Base-by-base conservation (phyloP, 331 rosid genomes). In the Ulmus americana region DNA sequence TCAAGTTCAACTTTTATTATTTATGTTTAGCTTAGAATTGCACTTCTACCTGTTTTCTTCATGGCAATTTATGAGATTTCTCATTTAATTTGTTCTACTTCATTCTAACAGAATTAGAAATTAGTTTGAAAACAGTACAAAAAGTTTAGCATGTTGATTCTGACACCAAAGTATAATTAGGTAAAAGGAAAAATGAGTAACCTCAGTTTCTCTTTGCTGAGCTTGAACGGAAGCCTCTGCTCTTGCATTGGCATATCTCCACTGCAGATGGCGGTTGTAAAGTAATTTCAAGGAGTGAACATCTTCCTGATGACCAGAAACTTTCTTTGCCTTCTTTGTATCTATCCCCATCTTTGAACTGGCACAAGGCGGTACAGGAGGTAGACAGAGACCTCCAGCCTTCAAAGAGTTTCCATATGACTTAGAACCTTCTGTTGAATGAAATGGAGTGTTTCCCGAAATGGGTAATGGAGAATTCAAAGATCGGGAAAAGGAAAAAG, bases 241-340 rank as follows among this genome's bases (percentile, higher is more conserved):
- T 75, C 57, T 90, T 10, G 90, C 92, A 78, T 87, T 87, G 79
- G 88, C 77, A 16, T 45, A 87, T 81, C 85, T 79, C 97, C 97
- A 87, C 74, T 90, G 97, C 39, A 90, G 64, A 73, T 72, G 73
- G 5, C 92, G 81, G 63, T 90, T 90, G 62, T 90, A 57, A 39
- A 83, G 78, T 80, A 90, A 39, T 67, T 79, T 87, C 45, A 87
- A 76, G 7, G 75, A 72, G 77, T 81, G 85, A 15, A 79, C 75
- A 61, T 85, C 85, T 67, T 90, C 95, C 67, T 72, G 86, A 13
- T 81, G 91, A 73, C 82, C 59, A 18, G 80, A 81, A 62, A 76
- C 86, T 74, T 80, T 90, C 78, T 75, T 83, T 61, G 69, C 87
- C 80, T 77, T 87, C 86, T 72, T 90, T 2, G 39, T 6, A 55